Conservation (phyloP, 768 basidiomycete genomes). For the Macrolepiota fuliginosa region DNA sequence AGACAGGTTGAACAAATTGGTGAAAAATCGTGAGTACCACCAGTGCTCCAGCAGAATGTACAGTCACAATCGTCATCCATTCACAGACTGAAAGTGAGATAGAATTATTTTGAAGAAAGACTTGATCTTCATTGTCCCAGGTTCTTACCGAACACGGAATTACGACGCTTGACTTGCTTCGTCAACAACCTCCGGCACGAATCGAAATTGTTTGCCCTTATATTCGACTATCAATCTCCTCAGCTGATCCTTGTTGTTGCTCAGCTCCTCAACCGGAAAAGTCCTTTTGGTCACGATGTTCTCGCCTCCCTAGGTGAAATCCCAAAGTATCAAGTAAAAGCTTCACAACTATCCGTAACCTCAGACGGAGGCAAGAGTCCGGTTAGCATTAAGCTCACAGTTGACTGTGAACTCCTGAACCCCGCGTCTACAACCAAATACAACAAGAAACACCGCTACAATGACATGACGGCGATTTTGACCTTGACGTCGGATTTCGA, state of each 20-base stretch:
- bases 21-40: conserved; percentile 74
- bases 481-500: conserved; percentile 73
- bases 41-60: not conserved
- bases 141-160: conserved; percentile 76
- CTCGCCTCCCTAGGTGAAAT: conserved; percentile 58
- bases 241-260: not conserved
- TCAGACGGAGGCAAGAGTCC: conserved; percentile 47
- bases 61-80: not conserved
- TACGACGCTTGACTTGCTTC: conserved; percentile 53
- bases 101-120: not conserved
- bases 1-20: conserved; percentile 90
- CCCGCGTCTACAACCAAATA: conserved; percentile 24
- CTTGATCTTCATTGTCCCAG: conserved; percentile 28
- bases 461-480: conserved; percentile 69
- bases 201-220: conserved; percentile 56
- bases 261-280: conserved; percentile 70
- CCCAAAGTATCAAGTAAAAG: conserved; percentile 57
- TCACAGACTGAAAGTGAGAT: conserved; percentile 31
- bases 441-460: conserved; percentile 41
- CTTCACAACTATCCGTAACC: conserved; percentile 45
- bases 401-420: conserved; percentile 53
- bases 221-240: not conserved
- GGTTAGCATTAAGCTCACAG: conserved; percentile 52
- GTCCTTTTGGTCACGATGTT: conserved; percentile 74
- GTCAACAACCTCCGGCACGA: conserved; percentile 52